phyloP scores from a whole-genome alignment of 1,139 yeast species.

The Lodderomyces pseudojiufengensis region DNA sequence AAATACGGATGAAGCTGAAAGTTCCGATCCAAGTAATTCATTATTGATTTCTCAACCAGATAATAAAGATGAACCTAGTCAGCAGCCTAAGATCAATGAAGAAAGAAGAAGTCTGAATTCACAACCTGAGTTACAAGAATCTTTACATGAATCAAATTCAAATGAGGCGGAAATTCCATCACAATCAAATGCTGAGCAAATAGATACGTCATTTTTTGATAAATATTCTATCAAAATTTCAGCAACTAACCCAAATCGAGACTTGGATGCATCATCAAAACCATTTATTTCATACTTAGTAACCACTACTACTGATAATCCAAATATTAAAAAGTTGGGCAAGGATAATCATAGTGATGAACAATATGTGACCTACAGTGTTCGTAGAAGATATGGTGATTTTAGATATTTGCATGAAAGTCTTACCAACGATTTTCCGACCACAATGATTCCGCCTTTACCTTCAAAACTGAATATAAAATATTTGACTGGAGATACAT shows the following conservation, averaged over 20 bases:
- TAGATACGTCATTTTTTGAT: slow-evolving; percentile 16
- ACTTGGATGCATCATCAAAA: slow-evolving; percentile 69
- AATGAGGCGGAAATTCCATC: background rate
- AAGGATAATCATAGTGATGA: slow-evolving; percentile 14
- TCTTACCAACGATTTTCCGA: slow-evolving; percentile 73
- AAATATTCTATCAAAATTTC: slow-evolving; percentile 32
- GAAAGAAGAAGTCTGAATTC: too few species aligned
- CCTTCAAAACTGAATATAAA: slow-evolving; percentile 92
- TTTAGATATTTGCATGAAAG: slow-evolving; percentile 76
- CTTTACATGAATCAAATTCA: background rate
- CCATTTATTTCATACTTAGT: slow-evolving; percentile 79
- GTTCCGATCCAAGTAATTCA: background rate
- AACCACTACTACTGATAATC: slow-evolving; percentile 55
- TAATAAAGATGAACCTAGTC: too few species aligned
- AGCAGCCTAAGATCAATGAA: too few species aligned
- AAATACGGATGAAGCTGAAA: too few species aligned
- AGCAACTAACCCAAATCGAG: slow-evolving; percentile 75
- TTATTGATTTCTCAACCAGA: background rate
- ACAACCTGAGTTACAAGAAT: background rate
- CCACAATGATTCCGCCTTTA: slow-evolving; percentile 84
- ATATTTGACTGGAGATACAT: slow-evolving; percentile 92
- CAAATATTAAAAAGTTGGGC: slow-evolving; percentile 36
- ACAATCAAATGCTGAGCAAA: slow-evolving; percentile 3
- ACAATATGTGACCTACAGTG: slow-evolving; percentile 42
- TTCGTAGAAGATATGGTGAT: slow-evolving; percentile 79